These are phyloP conservation scores for Suillus spraguei DNA, from an alignment of 768 basidiomycete genomes.

Conservation along the genomic window DNA sequence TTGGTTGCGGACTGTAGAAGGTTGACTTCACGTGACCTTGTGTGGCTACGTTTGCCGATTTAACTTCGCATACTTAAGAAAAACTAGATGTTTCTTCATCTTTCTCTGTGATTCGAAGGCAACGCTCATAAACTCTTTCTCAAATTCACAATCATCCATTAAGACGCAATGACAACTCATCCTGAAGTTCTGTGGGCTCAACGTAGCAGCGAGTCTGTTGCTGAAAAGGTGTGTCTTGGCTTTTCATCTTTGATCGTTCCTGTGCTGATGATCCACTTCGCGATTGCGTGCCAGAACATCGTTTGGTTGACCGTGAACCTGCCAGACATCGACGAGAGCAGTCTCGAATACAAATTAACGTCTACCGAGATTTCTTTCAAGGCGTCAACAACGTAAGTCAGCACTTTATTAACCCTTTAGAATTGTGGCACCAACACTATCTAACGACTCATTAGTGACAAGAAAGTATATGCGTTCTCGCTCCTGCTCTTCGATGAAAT, in stretches of 20 bases:
- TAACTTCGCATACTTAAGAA: neutral
- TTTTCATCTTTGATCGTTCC: neutral
- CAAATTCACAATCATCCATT: constrained; percentile 16
- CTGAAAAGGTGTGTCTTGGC: constrained; percentile 61
- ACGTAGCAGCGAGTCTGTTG: constrained; percentile 67
- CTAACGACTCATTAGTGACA: constrained; percentile 35
- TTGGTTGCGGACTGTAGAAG: neutral
- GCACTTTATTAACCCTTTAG: constrained; percentile 6
- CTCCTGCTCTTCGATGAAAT: constrained; percentile 79
- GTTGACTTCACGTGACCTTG: constrained; percentile 3
- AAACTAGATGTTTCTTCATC: constrained; percentile 29
- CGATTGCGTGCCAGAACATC: constrained; percentile 65
- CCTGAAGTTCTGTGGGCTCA: constrained; percentile 97
- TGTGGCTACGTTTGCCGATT: constrained; percentile 8
- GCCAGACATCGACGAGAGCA: constrained; percentile 62
- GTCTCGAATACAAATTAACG: constrained; percentile 63
- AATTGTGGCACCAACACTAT: constrained; percentile 15
- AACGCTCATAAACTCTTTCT: constrained; percentile 13
- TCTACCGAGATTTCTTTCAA: constrained; percentile 62
- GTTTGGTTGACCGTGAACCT: constrained; percentile 85
- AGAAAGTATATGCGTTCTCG: constrained; percentile 72
- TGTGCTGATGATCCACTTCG: constrained; percentile 6
- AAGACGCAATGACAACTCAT: constrained; percentile 48
- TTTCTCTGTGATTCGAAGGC: constrained; percentile 33
- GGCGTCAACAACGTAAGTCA: constrained; percentile 65